Conservation (phyloP, 169 alveolate species). For the Plasmodium chabaudi region DNA sequence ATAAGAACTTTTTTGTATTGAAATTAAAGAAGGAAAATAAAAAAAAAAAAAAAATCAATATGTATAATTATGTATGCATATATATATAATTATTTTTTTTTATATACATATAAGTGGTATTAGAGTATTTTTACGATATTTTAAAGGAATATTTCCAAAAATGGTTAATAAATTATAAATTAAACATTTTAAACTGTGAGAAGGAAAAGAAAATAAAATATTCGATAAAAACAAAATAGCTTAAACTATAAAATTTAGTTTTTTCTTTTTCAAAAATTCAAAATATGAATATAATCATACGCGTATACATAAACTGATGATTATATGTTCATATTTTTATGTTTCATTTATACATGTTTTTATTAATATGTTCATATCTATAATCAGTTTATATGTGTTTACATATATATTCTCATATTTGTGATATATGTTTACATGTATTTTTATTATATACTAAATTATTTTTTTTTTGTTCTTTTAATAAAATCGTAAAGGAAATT, state of each 20-base stretch:
- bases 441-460: not conserved
- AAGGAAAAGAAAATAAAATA: not conserved
- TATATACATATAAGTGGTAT: not conserved
- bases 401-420: not conserved
- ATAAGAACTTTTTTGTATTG: not conserved
- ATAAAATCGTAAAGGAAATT: no score
- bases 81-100: not conserved
- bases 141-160: not conserved
- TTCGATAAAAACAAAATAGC: conserved; percentile 6
- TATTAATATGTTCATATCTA: not conserved
- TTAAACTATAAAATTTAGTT: not conserved
- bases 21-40: not conserved
- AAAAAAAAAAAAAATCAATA: not conserved
- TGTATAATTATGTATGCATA: not conserved
- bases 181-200: no score
- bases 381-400: conserved; percentile 9
- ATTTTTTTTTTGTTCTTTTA: not conserved
- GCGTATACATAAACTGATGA: not conserved
- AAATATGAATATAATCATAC: not conserved
- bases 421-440: conserved; percentile 10
- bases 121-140: not conserved
- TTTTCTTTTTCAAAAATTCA: not conserved
- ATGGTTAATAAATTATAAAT: not conserved
- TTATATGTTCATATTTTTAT: not conserved
- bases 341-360: not conserved